Evolutionary conservation across 192 early-diverging fungal species (phyloP), one percentile per base, ranked within the genome.

Genomic region (Chytriomyces confervae): DNA sequence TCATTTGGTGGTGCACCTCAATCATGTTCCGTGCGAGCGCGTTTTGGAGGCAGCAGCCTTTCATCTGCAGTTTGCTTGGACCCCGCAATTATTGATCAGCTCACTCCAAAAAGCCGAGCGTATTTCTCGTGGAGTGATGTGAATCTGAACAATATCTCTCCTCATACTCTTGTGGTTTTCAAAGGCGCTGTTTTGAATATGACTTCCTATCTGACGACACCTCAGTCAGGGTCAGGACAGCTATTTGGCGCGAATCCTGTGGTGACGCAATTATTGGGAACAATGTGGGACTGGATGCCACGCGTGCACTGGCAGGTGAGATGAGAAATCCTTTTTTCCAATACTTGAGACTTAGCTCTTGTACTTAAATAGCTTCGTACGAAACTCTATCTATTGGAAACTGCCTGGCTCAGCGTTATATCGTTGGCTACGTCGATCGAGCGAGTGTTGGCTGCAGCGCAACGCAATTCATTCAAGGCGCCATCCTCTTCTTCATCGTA

Each of bases 111-210:
- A 29, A 50, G 75, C 0, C 76, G 78, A 3, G 76, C 83, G 18
- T 82, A 77, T 51, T 85, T 88, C 50, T 63, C 60, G 45, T 86
- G 85, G 85, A 53, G 24, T n/a, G 84, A 85, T 62, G 60, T 88
- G 3, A 44, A 24, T 7, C 9, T 5, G 27, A 73, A 83, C 48
- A 50, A 62, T 47, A 18, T 45, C 0, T 48, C 83, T 7, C 86
- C 86, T 0, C 84, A 88, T 47, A 62, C 68, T 11, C 81, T 88
- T 10, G 29, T 83, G 44, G 83, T 74, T 20, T 88, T 60, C 78
- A 88, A 88, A 63, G 82, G 84, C n/a, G 62, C 50, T 16, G 81
- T 84, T 23, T 67, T 87, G 11, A 87, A 87, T 62, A 50, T 87
- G 50, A 84, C 86, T 4, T 43, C 61, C 18, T 81, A 80, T 50